A percentile compares a stretch with the other conserved stretches of the same genome.
phyloP scores from a whole-genome alignment of 2,329 filamentous ascomycete species.

The Arthroderma sp. region DNA sequence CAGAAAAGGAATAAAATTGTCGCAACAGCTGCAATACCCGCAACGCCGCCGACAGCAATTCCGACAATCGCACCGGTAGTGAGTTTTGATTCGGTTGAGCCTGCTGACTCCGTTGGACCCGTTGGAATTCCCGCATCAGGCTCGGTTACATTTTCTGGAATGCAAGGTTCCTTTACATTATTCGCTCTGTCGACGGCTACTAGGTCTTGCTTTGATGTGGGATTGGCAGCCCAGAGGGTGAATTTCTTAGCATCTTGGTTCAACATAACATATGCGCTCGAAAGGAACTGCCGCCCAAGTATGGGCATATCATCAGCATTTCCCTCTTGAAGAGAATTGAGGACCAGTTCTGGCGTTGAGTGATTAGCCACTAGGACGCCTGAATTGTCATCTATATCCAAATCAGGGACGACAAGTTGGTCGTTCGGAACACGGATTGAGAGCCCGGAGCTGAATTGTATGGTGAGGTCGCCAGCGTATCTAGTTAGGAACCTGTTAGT shows the following conservation, averaged over 20 bases:
- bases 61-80: background rate
- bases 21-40: background rate
- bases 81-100: background rate
- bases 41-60: background rate
- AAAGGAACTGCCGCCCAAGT: slow-evolving; percentile 20
- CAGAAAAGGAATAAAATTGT: background rate
- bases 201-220: slow-evolving; percentile 9
- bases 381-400: slow-evolving; percentile 13
- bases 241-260: slow-evolving; percentile 15
- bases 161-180: background rate
- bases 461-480: slow-evolving; percentile 8
- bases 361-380: background rate
- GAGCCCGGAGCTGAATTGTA: slow-evolving; percentile 9
- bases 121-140: background rate
- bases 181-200: slow-evolving; percentile 8
- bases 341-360: background rate
- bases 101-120: background rate
- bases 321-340: background rate
- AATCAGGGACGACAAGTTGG: slow-evolving; percentile 20
- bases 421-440: slow-evolving; percentile 17
- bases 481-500: background rate
- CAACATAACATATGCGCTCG: slow-evolving; percentile 18
- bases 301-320: slow-evolving; percentile 11
- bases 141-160: background rate
- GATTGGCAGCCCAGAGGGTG: slow-evolving; percentile 13